phyloP scores from a whole-genome alignment of 345 rosid genomes.

The Euclidium syriacum region DNA sequence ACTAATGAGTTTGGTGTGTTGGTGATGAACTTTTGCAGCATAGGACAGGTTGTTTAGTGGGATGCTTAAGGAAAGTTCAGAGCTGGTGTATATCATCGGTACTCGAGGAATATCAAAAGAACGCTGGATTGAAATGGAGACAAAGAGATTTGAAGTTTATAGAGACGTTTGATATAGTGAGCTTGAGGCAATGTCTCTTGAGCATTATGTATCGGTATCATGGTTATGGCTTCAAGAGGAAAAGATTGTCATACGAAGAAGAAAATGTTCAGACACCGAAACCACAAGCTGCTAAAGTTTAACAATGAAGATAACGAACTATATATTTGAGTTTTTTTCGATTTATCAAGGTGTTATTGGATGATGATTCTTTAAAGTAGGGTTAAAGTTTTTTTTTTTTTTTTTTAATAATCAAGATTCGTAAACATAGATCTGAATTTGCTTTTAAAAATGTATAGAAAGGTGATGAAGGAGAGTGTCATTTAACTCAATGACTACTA shows the following conservation, averaged over 20 bases:
- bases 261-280: conserved; percentile 45
- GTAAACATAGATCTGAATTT: neutral
- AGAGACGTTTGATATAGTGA: conserved; percentile 46
- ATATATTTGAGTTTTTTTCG: neutral
- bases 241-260: conserved; percentile 50
- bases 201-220: conserved; percentile 72
- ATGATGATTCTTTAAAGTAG: conserved; percentile 13
- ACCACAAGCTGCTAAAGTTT: conserved; percentile 25
- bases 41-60: conserved; percentile 82
- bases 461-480: conserved; percentile 3
- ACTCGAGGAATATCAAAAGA: conserved; percentile 61
- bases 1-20: neutral
- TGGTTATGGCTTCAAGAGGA: conserved; percentile 61
- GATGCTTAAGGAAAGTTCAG: conserved; percentile 79
- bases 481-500: conserved; percentile 2
- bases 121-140: conserved; percentile 66
- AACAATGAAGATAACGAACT: neutral
- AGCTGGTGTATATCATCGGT: conserved; percentile 69
- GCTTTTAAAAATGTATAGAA: neutral
- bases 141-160: conserved; percentile 51
- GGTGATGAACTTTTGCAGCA: conserved; percentile 56
- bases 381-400: neutral
- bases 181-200: conserved; percentile 59
- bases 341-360: neutral
- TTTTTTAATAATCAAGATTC: neutral